These are phyloP conservation scores for Tolypocladium capitatum DNA, from an alignment of 2,329 filamentous ascomycete genomes.

Conservation along the genomic window DNA sequence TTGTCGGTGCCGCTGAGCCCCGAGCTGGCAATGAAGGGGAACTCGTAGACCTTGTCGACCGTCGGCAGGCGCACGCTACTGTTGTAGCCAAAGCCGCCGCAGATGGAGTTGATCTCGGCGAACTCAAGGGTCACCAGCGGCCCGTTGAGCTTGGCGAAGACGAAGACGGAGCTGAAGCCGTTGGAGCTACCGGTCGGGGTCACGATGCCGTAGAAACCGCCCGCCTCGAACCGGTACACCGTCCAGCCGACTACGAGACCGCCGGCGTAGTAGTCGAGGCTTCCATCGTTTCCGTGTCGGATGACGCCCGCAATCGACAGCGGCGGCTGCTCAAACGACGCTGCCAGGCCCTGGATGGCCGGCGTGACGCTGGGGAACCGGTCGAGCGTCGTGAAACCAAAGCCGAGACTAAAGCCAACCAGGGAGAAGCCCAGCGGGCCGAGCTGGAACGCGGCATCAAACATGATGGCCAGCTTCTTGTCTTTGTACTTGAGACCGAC, in stretches of 20 bases:
- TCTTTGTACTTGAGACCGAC: constrained; percentile 21
- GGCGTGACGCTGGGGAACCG: constrained; percentile 4
- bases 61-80: constrained; percentile 17
- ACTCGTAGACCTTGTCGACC: constrained; percentile 4
- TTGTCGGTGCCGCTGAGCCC: not conserved
- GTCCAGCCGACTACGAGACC: constrained; percentile 20
- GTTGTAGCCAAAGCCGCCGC: constrained; percentile 28
- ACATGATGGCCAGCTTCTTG: constrained; percentile 13
- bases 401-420: constrained; percentile 18
- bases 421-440: constrained; percentile 22
- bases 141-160: constrained; percentile 24
- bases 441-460: constrained; percentile 21
- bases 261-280: constrained; percentile 21
- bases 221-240: constrained; percentile 24
- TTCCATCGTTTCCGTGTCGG: constrained; percentile 10
- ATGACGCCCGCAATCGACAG: constrained; percentile 23
- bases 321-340: constrained; percentile 20
- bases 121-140: constrained; percentile 24
- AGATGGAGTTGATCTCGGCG: constrained; percentile 21
- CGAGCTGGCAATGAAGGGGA: constrained; percentile 8
- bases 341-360: constrained; percentile 18
- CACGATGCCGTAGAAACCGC: constrained; percentile 22
- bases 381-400: constrained; percentile 8
- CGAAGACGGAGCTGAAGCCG: constrained; percentile 18
- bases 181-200: constrained; percentile 3